Base-by-base conservation (phyloP, 139 green algal species). In the Tetradesmus obliquus region DNA sequence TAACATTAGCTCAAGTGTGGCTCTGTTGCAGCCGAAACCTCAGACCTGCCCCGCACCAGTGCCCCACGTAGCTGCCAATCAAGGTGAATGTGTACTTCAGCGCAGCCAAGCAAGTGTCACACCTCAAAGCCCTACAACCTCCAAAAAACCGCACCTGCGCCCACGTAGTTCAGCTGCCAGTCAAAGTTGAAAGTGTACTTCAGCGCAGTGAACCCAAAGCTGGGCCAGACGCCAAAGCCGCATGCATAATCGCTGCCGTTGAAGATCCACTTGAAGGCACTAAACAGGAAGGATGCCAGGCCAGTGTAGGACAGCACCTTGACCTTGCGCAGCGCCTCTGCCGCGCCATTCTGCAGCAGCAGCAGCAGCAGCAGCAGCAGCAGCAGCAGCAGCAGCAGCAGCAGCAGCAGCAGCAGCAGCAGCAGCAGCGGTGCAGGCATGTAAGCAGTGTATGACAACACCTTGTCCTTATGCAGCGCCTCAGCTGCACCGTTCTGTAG, bases 241-340 rank as follows among this genome's bases (percentile, higher is more conserved):
- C 89, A 92, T 10, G 24, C 54, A n/a, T 92, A 92, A 66, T 92
- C 82, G 9, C 20, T 89, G 82, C 89, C 89, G 19, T 85, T 58
- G 87, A 93, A 89, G 69, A 93, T 87, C 91, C 91, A 93, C 91
- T 93, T 93, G 80, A 90, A n/a, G 53, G 89, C 32, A 45, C 79
- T 90, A 55, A 93, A 93, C 6, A 82, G 19, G n/a, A 93, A 90
- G 2, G 86, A 90, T 17, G 22, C 62, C 24, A 88, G 4, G 6
- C 84, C 88, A 17, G 86, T 92, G 17, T 79, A 82, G 15, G n/a
- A 1, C 71, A 93, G 66, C 19, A 88, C 60, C 86, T 93, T 91
- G 10, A 93, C 91, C 62, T 93, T 91, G 62, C 58, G 57, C 53
- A 92, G 82, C 2, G 91, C 91, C 15, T 86, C 84, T 3, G 60